A percentile compares a stretch with the other conserved stretches of the same genome.
Conservation (phyloP, 768 basidiomycete species). For the Tricholoma furcatifolium region DNA sequence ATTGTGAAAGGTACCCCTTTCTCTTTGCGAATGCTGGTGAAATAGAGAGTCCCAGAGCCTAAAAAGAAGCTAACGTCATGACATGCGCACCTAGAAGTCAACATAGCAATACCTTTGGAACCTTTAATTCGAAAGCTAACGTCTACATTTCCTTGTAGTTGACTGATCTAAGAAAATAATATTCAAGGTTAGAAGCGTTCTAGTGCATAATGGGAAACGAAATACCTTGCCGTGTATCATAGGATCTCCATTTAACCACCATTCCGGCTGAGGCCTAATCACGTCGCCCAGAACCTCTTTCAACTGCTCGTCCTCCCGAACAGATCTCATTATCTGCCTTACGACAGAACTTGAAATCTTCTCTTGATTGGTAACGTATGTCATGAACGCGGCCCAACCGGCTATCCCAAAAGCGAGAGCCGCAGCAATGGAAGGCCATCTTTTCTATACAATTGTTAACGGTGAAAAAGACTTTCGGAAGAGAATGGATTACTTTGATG, state of each 20-base stretch:
- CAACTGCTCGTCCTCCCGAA: slow-evolving; percentile 52
- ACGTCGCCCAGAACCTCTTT: slow-evolving; percentile 61
- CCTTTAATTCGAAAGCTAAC: slow-evolving; percentile 76
- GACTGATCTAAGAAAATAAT: slow-evolving; percentile 51
- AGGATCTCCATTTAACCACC: slow-evolving; percentile 79
- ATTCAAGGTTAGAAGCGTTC: neutral
- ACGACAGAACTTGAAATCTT: slow-evolving; percentile 75
- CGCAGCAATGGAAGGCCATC: slow-evolving; percentile 59
- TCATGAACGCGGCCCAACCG: slow-evolving; percentile 68
- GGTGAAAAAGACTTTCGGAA: neutral
- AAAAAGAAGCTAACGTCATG: neutral
- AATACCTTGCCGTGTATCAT: slow-evolving; percentile 66
- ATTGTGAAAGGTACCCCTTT: slow-evolving; percentile 72
- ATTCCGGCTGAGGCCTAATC: slow-evolving; percentile 60
- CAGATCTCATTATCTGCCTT: slow-evolving; percentile 58
- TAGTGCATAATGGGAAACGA: slow-evolving; percentile 11
- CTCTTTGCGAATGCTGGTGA: slow-evolving; percentile 76
- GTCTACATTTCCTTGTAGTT: slow-evolving; percentile 75
- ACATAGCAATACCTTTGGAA: slow-evolving; percentile 49
- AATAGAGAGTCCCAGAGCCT: slow-evolving; percentile 79
- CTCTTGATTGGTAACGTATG: slow-evolving; percentile 74
- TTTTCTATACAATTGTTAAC: slow-evolving; percentile 28
- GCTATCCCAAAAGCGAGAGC: slow-evolving; percentile 51
- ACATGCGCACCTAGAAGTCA: neutral
- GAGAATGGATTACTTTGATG: slow-evolving; percentile 25